Conservation (phyloP, 176 grass and related monocot genomes). For the Areca catechu region DNA sequence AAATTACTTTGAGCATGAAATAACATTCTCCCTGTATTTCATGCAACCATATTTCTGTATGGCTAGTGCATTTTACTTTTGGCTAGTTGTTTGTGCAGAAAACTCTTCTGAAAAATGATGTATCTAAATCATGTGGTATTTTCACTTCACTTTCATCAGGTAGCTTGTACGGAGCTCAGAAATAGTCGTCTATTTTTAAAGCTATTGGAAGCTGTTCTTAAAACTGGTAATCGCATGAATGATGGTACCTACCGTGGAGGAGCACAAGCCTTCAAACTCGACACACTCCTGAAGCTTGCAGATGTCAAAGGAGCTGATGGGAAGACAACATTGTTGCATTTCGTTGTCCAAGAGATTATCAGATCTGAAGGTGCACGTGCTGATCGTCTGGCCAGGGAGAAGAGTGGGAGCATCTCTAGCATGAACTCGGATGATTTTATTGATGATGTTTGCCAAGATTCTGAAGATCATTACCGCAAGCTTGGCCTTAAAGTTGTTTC, state of each 20-base stretch:
- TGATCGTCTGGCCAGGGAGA: constrained; percentile 37
- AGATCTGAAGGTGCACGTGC: constrained; percentile 65
- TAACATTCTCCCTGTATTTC: too few species aligned
- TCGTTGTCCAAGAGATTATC: constrained; percentile 74
- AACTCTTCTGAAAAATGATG: too few species aligned
- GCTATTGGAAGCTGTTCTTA: constrained; percentile 85
- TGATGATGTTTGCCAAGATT: constrained; percentile 23
- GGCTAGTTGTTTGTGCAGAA: too few species aligned
- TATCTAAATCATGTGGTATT: too few species aligned
- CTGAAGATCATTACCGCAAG: constrained; percentile 49
- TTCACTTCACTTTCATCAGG: constrained; percentile 14
- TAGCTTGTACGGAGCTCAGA: constrained; percentile 75
- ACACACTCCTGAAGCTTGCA: constrained; percentile 73
- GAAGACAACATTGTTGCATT: constrained; percentile 88
- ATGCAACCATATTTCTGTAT: too few species aligned
- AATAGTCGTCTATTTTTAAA: constrained; percentile 69
- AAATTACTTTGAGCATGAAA: too few species aligned
- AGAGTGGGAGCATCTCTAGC: constrained; percentile 18
- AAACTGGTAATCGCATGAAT: constrained; percentile 89
- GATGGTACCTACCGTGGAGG: constrained; percentile 73
- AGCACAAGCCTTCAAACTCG: constrained; percentile 82
- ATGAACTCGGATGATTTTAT: constrained; percentile 12
- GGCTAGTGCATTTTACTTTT: too few species aligned
- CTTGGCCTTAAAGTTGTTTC: constrained; percentile 67
- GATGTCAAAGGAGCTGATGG: constrained; percentile 79